These are phyloP conservation scores for Graphilbum ipis-grandicollis DNA, from an alignment of 2,329 filamentous ascomycete species.

Conservation along the genomic window DNA sequence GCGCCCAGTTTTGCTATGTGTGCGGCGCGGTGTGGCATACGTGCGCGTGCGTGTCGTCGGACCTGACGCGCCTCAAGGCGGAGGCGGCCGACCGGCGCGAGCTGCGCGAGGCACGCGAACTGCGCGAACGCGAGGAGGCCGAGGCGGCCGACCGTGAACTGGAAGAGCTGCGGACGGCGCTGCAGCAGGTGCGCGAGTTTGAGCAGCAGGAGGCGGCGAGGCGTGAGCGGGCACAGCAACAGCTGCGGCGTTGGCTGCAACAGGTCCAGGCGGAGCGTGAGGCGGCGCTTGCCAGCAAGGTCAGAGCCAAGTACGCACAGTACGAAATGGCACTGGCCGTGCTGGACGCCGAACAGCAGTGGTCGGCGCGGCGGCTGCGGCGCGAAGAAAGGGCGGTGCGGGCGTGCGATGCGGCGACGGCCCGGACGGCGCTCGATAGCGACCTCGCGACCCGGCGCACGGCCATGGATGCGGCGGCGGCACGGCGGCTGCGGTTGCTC, in stretches of 20 bases:
- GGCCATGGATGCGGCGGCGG: conserved; percentile 12
- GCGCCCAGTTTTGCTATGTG: conserved; percentile 70
- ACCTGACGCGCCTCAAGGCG: conserved; percentile 24
- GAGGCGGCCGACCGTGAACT: conserved; percentile 13
- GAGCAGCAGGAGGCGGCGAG: conserved; percentile 27
- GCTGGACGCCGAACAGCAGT: conserved; percentile 16
- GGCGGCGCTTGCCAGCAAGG: conserved; percentile 14
- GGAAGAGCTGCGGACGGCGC: conserved; percentile 18
- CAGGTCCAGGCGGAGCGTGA: conserved; percentile 22
- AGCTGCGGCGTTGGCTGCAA: conserved; percentile 19
- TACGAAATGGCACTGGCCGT: conserved; percentile 1
- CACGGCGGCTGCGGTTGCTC: conserved; percentile 15
- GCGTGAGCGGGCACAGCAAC: conserved; percentile 20
- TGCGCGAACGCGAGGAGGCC: conserved; percentile 1
- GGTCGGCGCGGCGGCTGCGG: conserved; percentile 14
- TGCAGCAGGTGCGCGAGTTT: conserved; percentile 29
- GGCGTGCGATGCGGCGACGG: conserved; percentile 9
- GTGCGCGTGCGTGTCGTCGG: conserved; percentile 41
- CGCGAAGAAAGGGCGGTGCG: conserved; percentile 15
- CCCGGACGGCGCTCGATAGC: conserved; percentile 15
- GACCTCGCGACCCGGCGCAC: conserved; percentile 17
- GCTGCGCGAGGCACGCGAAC: conserved; percentile 11
- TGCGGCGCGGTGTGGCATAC: conserved; percentile 58
- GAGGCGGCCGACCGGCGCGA: conserved; percentile 17
- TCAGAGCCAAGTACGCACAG: conserved; percentile 2